Conservation (phyloP, 371 early-diverging fungal species). For the Mucor plumbeus region DNA sequence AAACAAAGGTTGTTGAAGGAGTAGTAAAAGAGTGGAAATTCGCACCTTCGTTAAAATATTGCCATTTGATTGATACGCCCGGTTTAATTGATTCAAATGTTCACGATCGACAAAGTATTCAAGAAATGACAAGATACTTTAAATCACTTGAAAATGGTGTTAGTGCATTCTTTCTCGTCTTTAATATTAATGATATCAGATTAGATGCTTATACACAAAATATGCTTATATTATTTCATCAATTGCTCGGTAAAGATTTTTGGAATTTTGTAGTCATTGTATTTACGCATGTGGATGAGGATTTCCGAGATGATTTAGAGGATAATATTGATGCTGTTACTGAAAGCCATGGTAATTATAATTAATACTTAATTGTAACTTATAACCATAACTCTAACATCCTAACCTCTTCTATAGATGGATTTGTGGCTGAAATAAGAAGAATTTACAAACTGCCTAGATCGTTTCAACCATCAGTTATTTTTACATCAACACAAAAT, state of each 20-base stretch:
- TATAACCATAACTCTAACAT: too few relatives aligned
- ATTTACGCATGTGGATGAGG: slow-evolving; percentile 69
- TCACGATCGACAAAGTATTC: slow-evolving; percentile 57
- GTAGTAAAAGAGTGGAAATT: slow-evolving; percentile 44
- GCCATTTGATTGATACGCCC: slow-evolving; percentile 58
- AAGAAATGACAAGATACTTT: slow-evolving; percentile 63
- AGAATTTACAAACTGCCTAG: slow-evolving; percentile 45
- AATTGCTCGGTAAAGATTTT: slow-evolving; percentile 61
- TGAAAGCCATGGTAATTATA: slow-evolving; percentile 44
- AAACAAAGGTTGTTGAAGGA: slow-evolving; percentile 37
- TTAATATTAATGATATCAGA: slow-evolving; percentile 60
- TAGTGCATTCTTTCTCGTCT: slow-evolving; percentile 64
- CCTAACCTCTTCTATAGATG: slow-evolving; percentile 43
- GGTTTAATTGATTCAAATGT: slow-evolving; percentile 60
- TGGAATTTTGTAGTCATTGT: slow-evolving; percentile 68
- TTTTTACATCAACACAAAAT: slow-evolving; percentile 60
- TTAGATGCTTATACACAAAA: slow-evolving; percentile 68
- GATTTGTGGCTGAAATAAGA: slow-evolving; percentile 57
- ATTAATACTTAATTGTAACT: neutral
- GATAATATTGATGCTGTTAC: slow-evolving; percentile 62
- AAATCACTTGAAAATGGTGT: slow-evolving; percentile 63
- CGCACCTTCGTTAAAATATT: slow-evolving; percentile 32
- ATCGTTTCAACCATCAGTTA: slow-evolving; percentile 56
- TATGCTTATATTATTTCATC: slow-evolving; percentile 62
- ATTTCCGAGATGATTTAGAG: slow-evolving; percentile 59